These are phyloP conservation scores for Coemansia sp. DNA, from an alignment of 371 early-diverging fungal genomes.

Conservation along the genomic window DNA sequence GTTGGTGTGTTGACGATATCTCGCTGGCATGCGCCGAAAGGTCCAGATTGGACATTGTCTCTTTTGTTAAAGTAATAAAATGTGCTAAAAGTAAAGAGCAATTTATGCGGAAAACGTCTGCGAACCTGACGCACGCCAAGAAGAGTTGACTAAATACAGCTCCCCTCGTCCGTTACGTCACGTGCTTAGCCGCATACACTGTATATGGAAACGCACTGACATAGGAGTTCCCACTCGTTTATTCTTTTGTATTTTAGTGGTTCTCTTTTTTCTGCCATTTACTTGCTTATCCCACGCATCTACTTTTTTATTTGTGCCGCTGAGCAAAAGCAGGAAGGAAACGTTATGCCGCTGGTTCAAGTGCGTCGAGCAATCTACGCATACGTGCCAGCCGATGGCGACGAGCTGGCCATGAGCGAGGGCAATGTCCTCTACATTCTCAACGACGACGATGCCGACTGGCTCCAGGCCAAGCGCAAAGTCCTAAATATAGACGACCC, in stretches of 20 bases:
- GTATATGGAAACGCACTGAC: background rate
- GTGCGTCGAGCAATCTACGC: conserved; percentile 71
- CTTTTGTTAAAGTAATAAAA: background rate
- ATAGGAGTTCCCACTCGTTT: no score
- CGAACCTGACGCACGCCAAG: background rate
- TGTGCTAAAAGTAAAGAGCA: background rate
- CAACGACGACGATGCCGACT: conserved; percentile 75
- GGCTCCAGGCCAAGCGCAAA: conserved; percentile 71
- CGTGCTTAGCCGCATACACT: background rate
- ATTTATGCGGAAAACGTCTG: background rate
- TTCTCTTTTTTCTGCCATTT: background rate
- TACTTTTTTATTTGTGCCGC: background rate
- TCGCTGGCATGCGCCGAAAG: conserved; percentile 50
- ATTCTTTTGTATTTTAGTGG: background rate
- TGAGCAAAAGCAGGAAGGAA: no score
- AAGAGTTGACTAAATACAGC: background rate
- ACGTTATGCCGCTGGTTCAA: conserved; percentile 56
- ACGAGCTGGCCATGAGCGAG: conserved; percentile 82
- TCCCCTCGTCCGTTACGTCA: conserved; percentile 1
- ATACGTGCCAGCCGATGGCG: conserved; percentile 82
- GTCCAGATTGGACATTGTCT: conserved; percentile 41
- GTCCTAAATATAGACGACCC: conserved; percentile 55
- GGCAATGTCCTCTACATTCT: conserved; percentile 72
- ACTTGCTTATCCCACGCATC: background rate
- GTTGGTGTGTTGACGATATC: conserved; percentile 62